These are phyloP conservation scores for Fistulinella cinereoalba DNA, from an alignment of 1,284 basidiomycete species.

Conservation along the genomic window DNA sequence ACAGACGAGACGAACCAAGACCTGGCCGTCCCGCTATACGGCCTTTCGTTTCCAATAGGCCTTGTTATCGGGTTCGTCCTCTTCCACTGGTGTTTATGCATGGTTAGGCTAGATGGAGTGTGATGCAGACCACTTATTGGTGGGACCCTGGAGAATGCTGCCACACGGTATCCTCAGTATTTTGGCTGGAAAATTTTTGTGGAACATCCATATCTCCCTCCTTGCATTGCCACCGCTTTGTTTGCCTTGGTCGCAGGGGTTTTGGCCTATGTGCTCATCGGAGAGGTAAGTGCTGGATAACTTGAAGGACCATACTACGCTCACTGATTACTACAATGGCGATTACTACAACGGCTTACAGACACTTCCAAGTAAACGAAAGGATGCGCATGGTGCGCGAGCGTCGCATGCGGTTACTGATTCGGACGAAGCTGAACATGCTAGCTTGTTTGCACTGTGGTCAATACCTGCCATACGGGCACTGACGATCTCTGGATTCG, in stretches of 20 bases:
- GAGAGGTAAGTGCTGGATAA: conserved; percentile 16
- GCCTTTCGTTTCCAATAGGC: conserved; percentile 20
- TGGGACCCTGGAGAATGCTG: conserved; percentile 20
- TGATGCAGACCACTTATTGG: conserved; percentile 20
- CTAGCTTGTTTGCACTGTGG: conserved; percentile 7
- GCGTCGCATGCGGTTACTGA: too few species aligned
- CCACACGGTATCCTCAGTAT: conserved; percentile 14
- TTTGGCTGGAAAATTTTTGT: conserved; percentile 17
- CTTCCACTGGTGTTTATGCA: neutral
- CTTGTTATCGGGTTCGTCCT: conserved; percentile 16
- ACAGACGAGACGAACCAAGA: conserved; percentile 64
- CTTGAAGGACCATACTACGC: neutral
- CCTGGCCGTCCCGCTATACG: conserved; percentile 47
- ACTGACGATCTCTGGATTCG: conserved; percentile 21
- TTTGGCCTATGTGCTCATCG: conserved; percentile 20
- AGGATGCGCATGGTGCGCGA: neutral
- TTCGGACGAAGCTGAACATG: neutral
- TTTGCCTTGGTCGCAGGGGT: conserved; percentile 11
- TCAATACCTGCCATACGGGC: conserved; percentile 20
- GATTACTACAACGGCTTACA: too few species aligned
- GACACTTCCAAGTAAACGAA: conserved; percentile 24
- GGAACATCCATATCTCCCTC: conserved; percentile 24
- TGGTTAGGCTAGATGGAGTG: too few species aligned
- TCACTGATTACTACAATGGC: neutral
- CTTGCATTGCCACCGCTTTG: conserved; percentile 15